Percentiles rank a stretch among this genome's conserved stretches.
Conservation (phyloP, 2,329 filamentous ascomycete genomes). For the Colletotrichum falcatum region DNA sequence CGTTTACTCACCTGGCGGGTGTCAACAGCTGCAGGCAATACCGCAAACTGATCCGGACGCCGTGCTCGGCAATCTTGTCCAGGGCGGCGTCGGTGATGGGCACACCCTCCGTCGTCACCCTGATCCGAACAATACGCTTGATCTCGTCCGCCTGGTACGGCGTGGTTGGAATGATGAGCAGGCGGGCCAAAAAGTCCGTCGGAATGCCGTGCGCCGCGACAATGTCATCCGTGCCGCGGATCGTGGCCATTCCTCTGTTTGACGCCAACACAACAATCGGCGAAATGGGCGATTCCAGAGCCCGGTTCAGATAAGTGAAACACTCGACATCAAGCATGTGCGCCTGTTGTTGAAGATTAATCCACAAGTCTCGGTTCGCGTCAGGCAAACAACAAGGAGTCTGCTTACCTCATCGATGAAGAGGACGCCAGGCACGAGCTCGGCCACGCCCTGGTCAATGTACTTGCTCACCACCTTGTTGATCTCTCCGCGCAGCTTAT, state of each 20-base stretch:
- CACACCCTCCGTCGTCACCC: conserved; percentile 84
- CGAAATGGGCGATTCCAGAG: conserved; percentile 93
- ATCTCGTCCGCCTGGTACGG: conserved; percentile 91
- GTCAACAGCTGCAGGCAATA: conserved; percentile 95
- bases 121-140: conserved; percentile 88
- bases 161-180: conserved; percentile 96
- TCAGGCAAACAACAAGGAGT: conserved; percentile 27
- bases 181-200: conserved; percentile 89
- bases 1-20: conserved; percentile 74
- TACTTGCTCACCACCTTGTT: conserved; percentile 99
- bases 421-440: conserved; percentile 96
- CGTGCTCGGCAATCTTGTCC: conserved; percentile 87
- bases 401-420: conserved; percentile 93
- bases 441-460: conserved; percentile 97
- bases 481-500: conserved; percentile 95
- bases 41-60: conserved; percentile 87
- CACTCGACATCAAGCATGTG: conserved; percentile 99
- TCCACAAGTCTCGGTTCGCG: conserved; percentile 31
- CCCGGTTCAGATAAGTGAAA: conserved; percentile 98
- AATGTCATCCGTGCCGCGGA: conserved; percentile 86
- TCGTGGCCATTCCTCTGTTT: conserved; percentile 93
- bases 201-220: conserved; percentile 93
- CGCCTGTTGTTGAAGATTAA: conserved; percentile 67
- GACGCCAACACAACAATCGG: conserved; percentile 98
- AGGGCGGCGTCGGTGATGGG: conserved; percentile 84